Evolutionary conservation across 257 asterid species (phyloP).

Genomic region (Solanum chaucha): DNA sequence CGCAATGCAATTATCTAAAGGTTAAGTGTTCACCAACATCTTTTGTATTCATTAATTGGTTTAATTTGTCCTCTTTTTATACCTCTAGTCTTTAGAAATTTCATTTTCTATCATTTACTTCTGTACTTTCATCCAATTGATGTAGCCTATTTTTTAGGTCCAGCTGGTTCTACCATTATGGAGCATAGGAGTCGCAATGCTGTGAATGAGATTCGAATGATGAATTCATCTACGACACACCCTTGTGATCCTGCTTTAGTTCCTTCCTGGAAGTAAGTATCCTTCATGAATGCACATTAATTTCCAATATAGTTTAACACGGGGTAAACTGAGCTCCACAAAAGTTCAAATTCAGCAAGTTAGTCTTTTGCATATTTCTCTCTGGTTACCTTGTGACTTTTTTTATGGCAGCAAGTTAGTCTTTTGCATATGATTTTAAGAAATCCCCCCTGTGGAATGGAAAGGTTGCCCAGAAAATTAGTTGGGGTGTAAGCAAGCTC

Average conservation of each 20-base stretch:
- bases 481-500: neutral
- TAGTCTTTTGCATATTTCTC: neutral
- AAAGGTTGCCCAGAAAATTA: no score
- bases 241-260: neutral
- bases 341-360: no score
- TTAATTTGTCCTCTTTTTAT: no score
- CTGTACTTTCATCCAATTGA: neutral
- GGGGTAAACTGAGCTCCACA: no score
- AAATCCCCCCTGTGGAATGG: neutral
- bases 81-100: no score
- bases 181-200: neutral
- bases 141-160: neutral
- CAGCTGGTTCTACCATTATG: neutral
- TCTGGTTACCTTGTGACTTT: no score
- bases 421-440: no score
- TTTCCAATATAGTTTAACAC: no score
- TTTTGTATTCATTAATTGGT: no score
- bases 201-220: neutral
- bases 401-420: no score
- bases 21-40: no score
- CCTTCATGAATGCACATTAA: neutral
- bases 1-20: no score
- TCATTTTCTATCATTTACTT: neutral
- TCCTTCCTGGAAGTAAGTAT: neutral
- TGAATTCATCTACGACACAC: neutral